These are phyloP conservation scores for Articulospora tetracladia DNA, from an alignment of 495 filamentous ascomycete species.

Conservation along the genomic window DNA sequence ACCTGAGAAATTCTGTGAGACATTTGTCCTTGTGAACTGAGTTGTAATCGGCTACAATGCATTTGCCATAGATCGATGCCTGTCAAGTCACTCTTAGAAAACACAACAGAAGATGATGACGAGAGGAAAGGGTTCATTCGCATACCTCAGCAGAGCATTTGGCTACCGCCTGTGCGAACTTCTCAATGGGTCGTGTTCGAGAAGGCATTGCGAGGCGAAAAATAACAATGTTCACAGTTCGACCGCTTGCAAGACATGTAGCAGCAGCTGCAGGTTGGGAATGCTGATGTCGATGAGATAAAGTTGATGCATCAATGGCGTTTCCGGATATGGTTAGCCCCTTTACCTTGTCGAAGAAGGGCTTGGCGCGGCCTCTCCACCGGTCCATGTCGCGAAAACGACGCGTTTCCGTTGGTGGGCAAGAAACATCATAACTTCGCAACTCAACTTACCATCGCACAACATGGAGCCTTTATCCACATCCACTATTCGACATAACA, in stretches of 20 bases:
- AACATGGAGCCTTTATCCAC: background rate
- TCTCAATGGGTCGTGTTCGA: constrained; percentile 73
- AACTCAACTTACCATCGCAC: background rate
- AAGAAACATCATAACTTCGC: background rate
- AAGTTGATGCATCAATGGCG: background rate
- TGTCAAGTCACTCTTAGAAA: constrained; percentile 33
- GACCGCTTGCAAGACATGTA: too few relatives aligned
- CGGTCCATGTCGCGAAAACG: background rate
- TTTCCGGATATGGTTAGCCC: background rate
- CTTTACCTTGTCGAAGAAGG: background rate
- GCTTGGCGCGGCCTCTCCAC: background rate
- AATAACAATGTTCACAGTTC: background rate
- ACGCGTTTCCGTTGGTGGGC: background rate
- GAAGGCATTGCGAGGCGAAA: constrained; percentile 28
- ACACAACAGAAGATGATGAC: background rate
- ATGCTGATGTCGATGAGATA: too few relatives aligned
- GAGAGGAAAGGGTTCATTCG: too few relatives aligned
- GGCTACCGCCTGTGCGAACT: constrained; percentile 75
- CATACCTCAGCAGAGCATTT: constrained; percentile 81
- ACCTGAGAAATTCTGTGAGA: constrained; percentile 71
- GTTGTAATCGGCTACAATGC: constrained; percentile 86
- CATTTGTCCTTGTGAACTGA: constrained; percentile 91
- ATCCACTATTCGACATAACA: background rate
- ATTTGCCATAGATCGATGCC: constrained; percentile 88
- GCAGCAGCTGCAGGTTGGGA: too few relatives aligned